These are phyloP conservation scores for Phytophthora nicotianae DNA, from an alignment of 352 stramenopile genomes.

Conservation along the genomic window DNA sequence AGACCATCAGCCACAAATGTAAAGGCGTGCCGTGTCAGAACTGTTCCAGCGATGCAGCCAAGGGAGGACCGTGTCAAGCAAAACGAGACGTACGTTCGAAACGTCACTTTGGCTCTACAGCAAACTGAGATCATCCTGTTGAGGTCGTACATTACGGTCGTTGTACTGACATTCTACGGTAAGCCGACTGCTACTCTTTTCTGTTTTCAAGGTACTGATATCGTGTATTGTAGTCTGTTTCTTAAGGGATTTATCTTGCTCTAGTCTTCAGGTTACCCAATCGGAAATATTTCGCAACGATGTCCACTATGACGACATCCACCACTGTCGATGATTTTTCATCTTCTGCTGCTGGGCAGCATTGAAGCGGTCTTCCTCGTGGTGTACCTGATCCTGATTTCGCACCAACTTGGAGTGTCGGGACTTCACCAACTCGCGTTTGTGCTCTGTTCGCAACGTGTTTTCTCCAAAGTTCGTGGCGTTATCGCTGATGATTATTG, in stretches of 20 bases:
- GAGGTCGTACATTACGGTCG: constrained; percentile 35
- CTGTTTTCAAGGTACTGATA: neutral
- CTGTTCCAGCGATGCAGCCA: neutral
- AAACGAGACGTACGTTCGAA: neutral
- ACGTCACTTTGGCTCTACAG: constrained; percentile 16
- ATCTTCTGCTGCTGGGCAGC: constrained; percentile 19
- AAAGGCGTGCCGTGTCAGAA: too few relatives aligned
- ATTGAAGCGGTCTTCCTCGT: constrained; percentile 22
- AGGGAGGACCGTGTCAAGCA: neutral
- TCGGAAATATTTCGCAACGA: constrained; percentile 30
- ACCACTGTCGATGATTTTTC: constrained; percentile 11
- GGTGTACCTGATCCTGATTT: constrained; percentile 30
- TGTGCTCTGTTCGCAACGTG: constrained; percentile 33
- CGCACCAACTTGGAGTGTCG: neutral
- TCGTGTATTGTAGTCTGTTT: neutral
- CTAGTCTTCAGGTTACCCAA: constrained; percentile 33
- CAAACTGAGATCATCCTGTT: constrained; percentile 38
- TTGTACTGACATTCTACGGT: constrained; percentile 33
- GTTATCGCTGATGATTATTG: constrained; percentile 29
- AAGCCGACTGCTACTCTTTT: neutral
- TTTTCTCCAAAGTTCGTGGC: constrained; percentile 24
- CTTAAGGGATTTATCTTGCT: constrained; percentile 24
- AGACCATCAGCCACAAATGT: neutral
- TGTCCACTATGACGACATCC: constrained; percentile 21
- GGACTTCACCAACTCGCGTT: constrained; percentile 35